Conservation (phyloP, 495 filamentous ascomycete species). For the Aspergillus ostianus region DNA sequence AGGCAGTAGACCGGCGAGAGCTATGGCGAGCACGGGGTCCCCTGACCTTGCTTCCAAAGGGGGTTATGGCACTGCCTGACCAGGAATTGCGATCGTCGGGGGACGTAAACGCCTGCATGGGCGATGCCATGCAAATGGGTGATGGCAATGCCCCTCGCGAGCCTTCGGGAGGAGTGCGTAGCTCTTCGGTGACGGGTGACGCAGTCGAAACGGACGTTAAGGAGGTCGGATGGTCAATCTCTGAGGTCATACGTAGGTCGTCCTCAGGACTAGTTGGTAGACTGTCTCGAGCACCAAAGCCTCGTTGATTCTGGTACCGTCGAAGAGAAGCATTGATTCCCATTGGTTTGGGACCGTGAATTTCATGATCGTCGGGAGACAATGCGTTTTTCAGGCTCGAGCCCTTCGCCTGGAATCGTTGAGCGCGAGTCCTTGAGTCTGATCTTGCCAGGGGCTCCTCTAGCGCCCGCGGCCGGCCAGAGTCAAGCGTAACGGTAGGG, state of each 20-base stretch:
- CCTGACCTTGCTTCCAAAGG: conserved; percentile 45
- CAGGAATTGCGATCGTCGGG: conserved; percentile 50
- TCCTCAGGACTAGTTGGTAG: conserved; percentile 24
- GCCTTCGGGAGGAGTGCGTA: conserved; percentile 50
- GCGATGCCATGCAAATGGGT: conserved; percentile 49
- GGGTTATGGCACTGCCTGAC: conserved; percentile 40
- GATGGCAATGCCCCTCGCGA: conserved; percentile 51
- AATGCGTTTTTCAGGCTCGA: conserved; percentile 43
- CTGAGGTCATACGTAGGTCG: conserved; percentile 20
- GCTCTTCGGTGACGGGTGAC: conserved; percentile 52
- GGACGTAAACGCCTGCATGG: conserved; percentile 42
- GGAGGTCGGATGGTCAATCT: conserved; percentile 51
- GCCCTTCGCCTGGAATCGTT: conserved; percentile 37
- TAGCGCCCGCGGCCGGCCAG: conserved; percentile 33
- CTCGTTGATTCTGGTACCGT: conserved; percentile 23
- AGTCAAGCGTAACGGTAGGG: conserved; percentile 38
- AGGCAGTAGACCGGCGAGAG: conserved; percentile 46
- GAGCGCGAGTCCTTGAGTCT: conserved; percentile 25
- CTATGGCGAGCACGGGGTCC: conserved; percentile 38
- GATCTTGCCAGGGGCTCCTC: conserved; percentile 41
- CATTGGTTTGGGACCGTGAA: conserved; percentile 13
- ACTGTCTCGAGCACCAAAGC: conserved; percentile 28
- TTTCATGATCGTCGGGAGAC: conserved; percentile 33
- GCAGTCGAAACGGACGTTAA: conserved; percentile 60
- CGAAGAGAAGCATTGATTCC: conserved; percentile 26